Evolutionary conservation across 2,329 filamentous ascomycete genomes (phyloP).

Genomic region (Ophiostoma sp.): DNA sequence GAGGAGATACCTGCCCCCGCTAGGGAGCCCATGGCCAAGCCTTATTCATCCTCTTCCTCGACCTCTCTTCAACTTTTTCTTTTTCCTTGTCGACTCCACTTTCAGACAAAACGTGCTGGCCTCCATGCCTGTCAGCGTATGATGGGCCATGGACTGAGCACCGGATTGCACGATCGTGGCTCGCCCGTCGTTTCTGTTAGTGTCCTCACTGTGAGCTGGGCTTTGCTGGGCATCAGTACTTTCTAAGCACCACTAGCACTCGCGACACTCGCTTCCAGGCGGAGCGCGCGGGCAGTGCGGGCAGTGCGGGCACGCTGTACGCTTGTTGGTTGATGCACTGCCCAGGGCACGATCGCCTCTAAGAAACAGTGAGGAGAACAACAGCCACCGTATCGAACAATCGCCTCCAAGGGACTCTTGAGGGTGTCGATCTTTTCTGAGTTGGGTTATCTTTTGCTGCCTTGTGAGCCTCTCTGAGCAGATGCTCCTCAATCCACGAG

Average conservation of each 20-base stretch:
- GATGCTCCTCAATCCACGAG: no score
- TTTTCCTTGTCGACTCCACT: background rate
- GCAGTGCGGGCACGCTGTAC: background rate
- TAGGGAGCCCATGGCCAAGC: background rate
- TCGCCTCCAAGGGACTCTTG: background rate
- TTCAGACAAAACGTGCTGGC: background rate
- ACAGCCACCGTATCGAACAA: background rate
- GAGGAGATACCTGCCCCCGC: background rate
- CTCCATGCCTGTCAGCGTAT: background rate
- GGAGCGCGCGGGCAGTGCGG: background rate
- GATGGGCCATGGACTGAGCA: background rate
- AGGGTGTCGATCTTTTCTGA: background rate
- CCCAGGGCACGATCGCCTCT: background rate
- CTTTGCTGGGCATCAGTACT: background rate
- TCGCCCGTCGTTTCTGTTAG: background rate
- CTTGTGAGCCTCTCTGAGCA: no score
- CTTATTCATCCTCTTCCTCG: background rate
- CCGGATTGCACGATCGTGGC: background rate
- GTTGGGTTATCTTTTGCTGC: background rate
- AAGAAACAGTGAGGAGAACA: background rate
- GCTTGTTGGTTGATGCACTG: background rate
- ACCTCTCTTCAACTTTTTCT: background rate
- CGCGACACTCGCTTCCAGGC: no score
- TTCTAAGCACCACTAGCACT: background rate
- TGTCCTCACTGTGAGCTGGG: background rate